Evolutionary conservation across 768 basidiomycete species (phyloP).

Genomic region (Xanthoconium stramineum): DNA sequence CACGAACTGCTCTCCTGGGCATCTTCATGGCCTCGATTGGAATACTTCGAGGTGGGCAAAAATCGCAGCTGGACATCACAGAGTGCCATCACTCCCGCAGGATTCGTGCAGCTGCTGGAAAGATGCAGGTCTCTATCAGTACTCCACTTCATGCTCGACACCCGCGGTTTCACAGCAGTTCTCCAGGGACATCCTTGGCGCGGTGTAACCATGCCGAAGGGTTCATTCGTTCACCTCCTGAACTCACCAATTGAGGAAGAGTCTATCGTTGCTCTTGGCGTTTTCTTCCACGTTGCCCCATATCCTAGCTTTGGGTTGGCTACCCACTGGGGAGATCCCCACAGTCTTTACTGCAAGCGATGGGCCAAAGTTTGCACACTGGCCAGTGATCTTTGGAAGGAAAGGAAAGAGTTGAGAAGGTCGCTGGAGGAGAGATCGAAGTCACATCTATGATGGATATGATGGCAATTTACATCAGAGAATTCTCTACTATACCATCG

Average conservation of each 20-base stretch:
- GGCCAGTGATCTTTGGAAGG: neutral
- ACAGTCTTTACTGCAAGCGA: neutral
- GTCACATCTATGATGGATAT: no score
- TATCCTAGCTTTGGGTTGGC: neutral
- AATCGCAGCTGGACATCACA: no score
- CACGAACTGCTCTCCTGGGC: no score
- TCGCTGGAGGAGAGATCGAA: no score
- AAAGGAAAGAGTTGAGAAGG: neutral
- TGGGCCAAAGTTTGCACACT: neutral
- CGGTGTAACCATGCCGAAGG: neutral
- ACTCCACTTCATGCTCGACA: neutral
- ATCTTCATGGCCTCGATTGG: no score
- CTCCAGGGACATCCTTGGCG: neutral
- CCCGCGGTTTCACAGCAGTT: neutral
- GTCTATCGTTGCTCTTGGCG: neutral
- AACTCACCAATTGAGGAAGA: neutral
- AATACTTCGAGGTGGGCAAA: no score
- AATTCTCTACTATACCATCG: no score
- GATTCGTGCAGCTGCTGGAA: neutral
- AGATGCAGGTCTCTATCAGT: neutral
- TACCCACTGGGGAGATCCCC: no score
- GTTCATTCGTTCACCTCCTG: neutral
- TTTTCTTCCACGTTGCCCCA: neutral
- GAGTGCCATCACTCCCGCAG: neutral
- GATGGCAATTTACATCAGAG: no score